Percentiles rank a stretch among this genome's conserved stretches.
Conservation (phyloP, 768 basidiomycete genomes). For the Gautieria morchelliformis region DNA sequence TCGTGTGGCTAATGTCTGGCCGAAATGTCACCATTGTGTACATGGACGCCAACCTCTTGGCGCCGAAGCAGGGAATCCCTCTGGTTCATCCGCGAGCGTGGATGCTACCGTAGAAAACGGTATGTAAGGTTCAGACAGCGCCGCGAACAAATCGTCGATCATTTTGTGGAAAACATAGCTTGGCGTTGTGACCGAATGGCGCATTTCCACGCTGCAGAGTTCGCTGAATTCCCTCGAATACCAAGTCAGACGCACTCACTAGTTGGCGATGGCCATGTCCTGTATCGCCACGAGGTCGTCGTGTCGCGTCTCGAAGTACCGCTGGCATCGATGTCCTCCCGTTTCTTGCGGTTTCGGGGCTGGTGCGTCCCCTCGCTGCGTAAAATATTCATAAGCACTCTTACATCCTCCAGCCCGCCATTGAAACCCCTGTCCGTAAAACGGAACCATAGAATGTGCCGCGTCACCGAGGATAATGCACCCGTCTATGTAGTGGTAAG, state of each 20-base stretch:
- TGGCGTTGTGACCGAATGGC: constrained; percentile 80
- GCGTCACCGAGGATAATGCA: constrained; percentile 88
- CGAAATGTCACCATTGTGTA: constrained; percentile 99
- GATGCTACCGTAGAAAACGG: constrained; percentile 41
- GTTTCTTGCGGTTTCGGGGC: constrained; percentile 28
- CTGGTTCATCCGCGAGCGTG: constrained; percentile 1
- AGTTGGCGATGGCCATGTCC: constrained; percentile 92
- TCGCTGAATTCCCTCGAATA: neutral
- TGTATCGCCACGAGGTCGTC: constrained; percentile 86
- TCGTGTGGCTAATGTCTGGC: constrained; percentile 86
- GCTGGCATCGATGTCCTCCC: constrained; percentile 39
- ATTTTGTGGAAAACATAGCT: constrained; percentile 70
- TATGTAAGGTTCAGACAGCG: constrained; percentile 15
- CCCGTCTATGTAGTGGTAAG: constrained; percentile 86
- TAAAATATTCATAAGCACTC: constrained; percentile 72
- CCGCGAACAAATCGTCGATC: constrained; percentile 53
- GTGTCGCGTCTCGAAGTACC: constrained; percentile 75
- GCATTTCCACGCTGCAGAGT: constrained; percentile 75
- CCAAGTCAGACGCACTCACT: constrained; percentile 47
- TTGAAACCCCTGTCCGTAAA: constrained; percentile 96
- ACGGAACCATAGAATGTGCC: constrained; percentile 98
- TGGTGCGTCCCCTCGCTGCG: constrained; percentile 54
- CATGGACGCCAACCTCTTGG: constrained; percentile 81
- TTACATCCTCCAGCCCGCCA: constrained; percentile 94
- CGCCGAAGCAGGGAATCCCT: constrained; percentile 40